Evolutionary conservation across 306 rosid species (phyloP), one percentile per base, ranked within the genome.

Genomic region (Begonia loranthoides): DNA sequence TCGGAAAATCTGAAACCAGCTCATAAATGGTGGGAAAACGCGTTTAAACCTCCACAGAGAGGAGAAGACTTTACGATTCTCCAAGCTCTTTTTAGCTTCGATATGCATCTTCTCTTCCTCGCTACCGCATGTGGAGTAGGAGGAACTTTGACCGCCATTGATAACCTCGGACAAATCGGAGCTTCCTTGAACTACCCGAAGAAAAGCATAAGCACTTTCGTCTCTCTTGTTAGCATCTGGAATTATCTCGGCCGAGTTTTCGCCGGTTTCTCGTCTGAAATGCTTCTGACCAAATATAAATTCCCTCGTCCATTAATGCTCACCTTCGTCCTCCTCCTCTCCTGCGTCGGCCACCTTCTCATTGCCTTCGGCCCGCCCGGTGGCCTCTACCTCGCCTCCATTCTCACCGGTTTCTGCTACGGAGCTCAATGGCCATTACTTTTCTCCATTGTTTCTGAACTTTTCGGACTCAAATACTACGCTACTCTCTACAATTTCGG

Each of bases 351-450:
- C 12, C 81, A 81, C 15, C 62, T 81, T 12, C 34, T 81, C 10
- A 69, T 81, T 46, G 84, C 79, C 2, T 77, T 77, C 5, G 15
- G 64, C 17, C 77, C 79, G 4, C 9, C 65, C 0, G 64, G 70
- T 1, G 75, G 79, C 5, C 75, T 81, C 16, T 81, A 81, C 38
- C 48, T 53, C 2, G 84, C 89, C 2, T 88, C 96, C 0, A 16
- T 84, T 0, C 69, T 84, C 0, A 84, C 76, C 10, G 96, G 96
- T 7, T 79, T 84, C 14, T 69, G 82, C 49, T 88, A 79, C 40
- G 96, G 96, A 0, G 96, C 96, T 6, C 87, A 81, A 1, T 84
- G 93, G 94, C 95, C 89, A 1, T 38, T 88, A 11, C 68, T 88
- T 6, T 84, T 88, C n/a, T 79, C 95, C 41, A 84, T 81, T 11